Evolutionary conservation across 768 basidiomycete species (phyloP).

Genomic region (Asterophora parasitica): DNA sequence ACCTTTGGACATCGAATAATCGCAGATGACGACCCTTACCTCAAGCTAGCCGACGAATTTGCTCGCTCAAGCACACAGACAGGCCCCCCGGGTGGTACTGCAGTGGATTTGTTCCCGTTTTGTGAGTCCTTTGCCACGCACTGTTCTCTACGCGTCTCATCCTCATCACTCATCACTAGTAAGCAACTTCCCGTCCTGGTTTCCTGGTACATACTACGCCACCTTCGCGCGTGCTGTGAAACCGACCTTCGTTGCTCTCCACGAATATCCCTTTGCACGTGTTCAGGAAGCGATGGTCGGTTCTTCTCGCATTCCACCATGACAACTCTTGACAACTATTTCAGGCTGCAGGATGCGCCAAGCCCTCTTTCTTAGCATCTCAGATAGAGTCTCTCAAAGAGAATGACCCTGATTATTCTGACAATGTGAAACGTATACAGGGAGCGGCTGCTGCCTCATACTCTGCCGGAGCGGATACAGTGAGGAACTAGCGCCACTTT

Average conservation of each 20-base stretch:
- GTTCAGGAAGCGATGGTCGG: constrained; percentile 15
- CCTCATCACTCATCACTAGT: neutral
- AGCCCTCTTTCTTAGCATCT: constrained; percentile 16
- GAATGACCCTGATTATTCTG: neutral
- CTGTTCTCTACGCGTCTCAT: no score
- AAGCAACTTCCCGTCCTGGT: constrained; percentile 16
- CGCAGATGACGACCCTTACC: constrained; percentile 20
- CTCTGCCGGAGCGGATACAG: neutral
- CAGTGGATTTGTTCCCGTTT: constrained; percentile 21
- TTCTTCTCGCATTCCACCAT: neutral
- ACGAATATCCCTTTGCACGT: constrained; percentile 10
- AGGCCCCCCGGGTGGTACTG: constrained; percentile 16
- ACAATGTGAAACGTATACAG: neutral
- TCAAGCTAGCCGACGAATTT: constrained; percentile 16
- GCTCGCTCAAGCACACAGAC: constrained; percentile 2
- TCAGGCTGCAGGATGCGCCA: constrained; percentile 13
- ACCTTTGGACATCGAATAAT: constrained; percentile 21
- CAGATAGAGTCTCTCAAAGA: constrained; percentile 9
- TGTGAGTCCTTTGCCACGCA: constrained; percentile 8
- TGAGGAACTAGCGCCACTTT: neutral
- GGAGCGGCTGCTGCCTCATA: neutral
- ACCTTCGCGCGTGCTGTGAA: constrained; percentile 7
- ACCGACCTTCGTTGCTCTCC: constrained; percentile 4
- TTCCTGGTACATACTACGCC: constrained; percentile 18
- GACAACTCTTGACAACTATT: neutral